A percentile compares a stretch with the other conserved stretches of the same genome.
These are phyloP conservation scores for Pseudogymnoascus sp. DNA, from an alignment of 2,329 filamentous ascomycete species.

Conservation along the genomic window DNA sequence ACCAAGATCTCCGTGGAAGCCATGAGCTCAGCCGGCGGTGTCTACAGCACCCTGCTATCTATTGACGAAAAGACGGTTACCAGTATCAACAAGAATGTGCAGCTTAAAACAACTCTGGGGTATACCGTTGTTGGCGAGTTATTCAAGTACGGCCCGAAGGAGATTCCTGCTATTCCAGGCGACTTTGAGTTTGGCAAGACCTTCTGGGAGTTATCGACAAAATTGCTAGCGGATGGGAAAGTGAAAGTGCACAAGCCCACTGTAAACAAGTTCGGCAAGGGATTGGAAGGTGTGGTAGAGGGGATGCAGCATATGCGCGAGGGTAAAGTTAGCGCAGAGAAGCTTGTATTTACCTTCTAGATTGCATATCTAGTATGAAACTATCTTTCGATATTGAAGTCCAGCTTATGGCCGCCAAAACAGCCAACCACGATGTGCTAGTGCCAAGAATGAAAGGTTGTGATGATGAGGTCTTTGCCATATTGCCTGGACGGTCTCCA, in stretches of 20 bases:
- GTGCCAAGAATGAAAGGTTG: too few species aligned
- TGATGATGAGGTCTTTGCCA: too few species aligned
- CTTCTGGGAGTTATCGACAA: conserved; percentile 31
- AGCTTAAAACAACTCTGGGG: conserved; percentile 28
- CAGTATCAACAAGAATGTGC: conserved; percentile 21
- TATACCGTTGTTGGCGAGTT: conserved; percentile 35
- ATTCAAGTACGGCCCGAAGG: conserved; percentile 22
- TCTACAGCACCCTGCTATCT: conserved; percentile 35
- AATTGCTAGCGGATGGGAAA: conserved; percentile 31
- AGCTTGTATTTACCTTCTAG: conserved; percentile 38
- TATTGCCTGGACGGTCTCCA: too few species aligned
- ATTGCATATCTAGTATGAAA: neutral
- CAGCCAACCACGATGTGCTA: too few species aligned
- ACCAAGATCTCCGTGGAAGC: conserved; percentile 33
- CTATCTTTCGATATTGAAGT: neutral
- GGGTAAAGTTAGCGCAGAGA: conserved; percentile 33
- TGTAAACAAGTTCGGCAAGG: conserved; percentile 25
- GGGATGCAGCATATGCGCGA: conserved; percentile 23
- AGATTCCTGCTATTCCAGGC: conserved; percentile 19
- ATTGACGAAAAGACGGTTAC: conserved; percentile 19
- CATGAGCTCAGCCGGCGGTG: conserved; percentile 30
- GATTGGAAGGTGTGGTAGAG: conserved; percentile 23
- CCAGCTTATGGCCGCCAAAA: too few species aligned
- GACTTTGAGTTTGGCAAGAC: conserved; percentile 31
- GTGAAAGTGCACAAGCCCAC: conserved; percentile 29